Conservation (phyloP, 2,329 filamentous ascomycete genomes). For the Orbilia blumenaviensis region DNA sequence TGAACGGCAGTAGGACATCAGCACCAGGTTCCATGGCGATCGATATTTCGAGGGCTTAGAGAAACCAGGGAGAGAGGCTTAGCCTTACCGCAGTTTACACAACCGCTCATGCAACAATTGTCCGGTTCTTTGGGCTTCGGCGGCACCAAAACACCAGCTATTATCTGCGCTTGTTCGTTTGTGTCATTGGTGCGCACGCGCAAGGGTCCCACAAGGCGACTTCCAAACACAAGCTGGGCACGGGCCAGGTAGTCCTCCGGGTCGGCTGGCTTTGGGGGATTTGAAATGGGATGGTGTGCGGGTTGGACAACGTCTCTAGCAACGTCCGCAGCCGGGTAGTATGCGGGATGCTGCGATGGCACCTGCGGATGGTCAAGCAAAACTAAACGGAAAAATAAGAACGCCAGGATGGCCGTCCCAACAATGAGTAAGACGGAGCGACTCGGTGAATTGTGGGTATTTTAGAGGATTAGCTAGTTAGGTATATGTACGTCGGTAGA, state of each 20-base stretch:
- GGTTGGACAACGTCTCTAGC: background rate
- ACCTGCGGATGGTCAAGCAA: slow-evolving; percentile 52
- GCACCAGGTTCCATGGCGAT: background rate
- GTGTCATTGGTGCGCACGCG: slow-evolving; percentile 72
- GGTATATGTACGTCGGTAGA: slow-evolving; percentile 55
- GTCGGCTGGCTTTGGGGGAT: background rate
- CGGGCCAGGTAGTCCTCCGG: background rate
- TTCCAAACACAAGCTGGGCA: slow-evolving; percentile 80
- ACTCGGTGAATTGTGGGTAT: background rate
- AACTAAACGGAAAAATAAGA: slow-evolving; percentile 41
- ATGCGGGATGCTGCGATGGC: slow-evolving; percentile 55
- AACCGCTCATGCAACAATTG: slow-evolving; percentile 99
- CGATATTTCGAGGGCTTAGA: background rate
- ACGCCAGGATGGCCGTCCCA: background rate
- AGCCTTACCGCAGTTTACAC: slow-evolving; percentile 97
- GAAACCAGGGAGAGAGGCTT: background rate
- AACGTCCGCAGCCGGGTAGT: slow-evolving; percentile 23
- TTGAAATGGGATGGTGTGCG: background rate
- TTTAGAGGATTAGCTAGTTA: background rate
- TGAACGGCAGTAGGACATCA: background rate
- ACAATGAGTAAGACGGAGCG: slow-evolving; percentile 4
- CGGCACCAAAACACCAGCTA: slow-evolving; percentile 84
- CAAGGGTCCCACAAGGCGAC: slow-evolving; percentile 76
- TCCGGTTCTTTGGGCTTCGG: slow-evolving; percentile 88
- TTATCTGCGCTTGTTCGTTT: slow-evolving; percentile 68